A percentile compares a stretch with the other conserved stretches of the same genome.
Conservation (phyloP, 164 flowering plant genomes). For the Aristolochia contorta region DNA sequence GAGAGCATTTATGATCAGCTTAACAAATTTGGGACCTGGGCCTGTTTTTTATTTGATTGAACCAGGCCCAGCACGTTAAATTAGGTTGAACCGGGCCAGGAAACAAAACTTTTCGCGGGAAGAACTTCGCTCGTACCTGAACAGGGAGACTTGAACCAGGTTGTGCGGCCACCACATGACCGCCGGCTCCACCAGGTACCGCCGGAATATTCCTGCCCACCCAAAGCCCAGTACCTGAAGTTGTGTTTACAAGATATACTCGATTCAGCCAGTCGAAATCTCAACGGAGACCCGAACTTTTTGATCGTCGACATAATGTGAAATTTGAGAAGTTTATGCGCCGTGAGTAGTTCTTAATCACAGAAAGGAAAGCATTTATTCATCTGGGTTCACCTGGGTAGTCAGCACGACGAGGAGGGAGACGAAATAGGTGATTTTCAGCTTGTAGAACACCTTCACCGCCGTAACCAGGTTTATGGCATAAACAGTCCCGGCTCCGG, state of each 20-base stretch:
- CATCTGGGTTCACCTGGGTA: too few relatives aligned
- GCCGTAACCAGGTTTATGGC: constrained; percentile 80
- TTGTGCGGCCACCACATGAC: constrained; percentile 98
- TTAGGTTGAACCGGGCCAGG: too few relatives aligned
- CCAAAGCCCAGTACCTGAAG: constrained; percentile 89
- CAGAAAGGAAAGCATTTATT: too few relatives aligned
- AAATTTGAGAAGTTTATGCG: too few relatives aligned
- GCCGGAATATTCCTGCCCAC: constrained; percentile 86
- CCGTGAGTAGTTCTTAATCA: too few relatives aligned
- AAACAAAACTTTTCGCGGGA: background rate
- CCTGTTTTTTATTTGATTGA: too few relatives aligned
- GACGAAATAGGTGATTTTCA: constrained; percentile 4
- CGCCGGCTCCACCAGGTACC: constrained; percentile 84
- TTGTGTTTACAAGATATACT: background rate
- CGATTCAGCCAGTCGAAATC: background rate
- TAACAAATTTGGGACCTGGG: too few relatives aligned
- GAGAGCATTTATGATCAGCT: too few relatives aligned
- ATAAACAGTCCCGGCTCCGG: constrained; percentile 83
- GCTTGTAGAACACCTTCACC: constrained; percentile 61
- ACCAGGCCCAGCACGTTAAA: too few relatives aligned
- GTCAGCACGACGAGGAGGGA: background rate
- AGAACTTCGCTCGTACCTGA: constrained; percentile 48
- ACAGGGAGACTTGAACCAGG: constrained; percentile 82
- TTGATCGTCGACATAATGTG: background rate
- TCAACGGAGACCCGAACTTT: background rate